Percentiles rank a stretch among this genome's conserved stretches.
These are phyloP conservation scores for Albugo laibachii DNA, from an alignment of 352 stramenopile species.

Conservation along the genomic window DNA sequence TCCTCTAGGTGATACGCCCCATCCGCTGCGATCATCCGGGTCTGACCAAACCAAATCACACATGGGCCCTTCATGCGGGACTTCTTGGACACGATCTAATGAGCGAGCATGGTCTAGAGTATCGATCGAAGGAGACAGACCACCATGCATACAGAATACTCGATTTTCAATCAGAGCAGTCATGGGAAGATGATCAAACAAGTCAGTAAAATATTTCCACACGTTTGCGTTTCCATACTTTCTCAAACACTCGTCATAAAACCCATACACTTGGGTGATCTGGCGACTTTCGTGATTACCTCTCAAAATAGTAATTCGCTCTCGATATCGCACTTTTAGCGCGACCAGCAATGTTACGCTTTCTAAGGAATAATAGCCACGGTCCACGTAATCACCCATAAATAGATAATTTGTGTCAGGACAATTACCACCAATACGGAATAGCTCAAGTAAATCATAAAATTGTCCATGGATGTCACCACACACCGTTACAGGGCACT, in stretches of 20 bases:
- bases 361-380: conserved; percentile 76
- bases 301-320: conserved; percentile 68
- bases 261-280: conserved; percentile 43
- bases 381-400: conserved; percentile 82
- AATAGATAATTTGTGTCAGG: conserved; percentile 84
- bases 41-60: conserved; percentile 81
- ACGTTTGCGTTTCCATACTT: conserved; percentile 76
- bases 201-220: conserved; percentile 81
- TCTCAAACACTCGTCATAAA: conserved; percentile 51
- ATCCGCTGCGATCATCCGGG: conserved; percentile 70
- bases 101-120: conserved; percentile 70
- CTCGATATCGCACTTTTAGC: conserved; percentile 69
- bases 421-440: conserved; percentile 72
- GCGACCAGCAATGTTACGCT: conserved; percentile 65
- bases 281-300: conserved; percentile 42
- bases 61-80: conserved; percentile 76
- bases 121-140: conserved; percentile 74
- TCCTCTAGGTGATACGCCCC: conserved; percentile 71
- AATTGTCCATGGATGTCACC: conserved; percentile 82
- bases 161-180: conserved; percentile 77
- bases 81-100: conserved; percentile 71
- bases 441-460: conserved; percentile 78
- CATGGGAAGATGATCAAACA: conserved; percentile 79
- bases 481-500: conserved; percentile 71
- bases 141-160: conserved; percentile 81